Conservation (phyloP, 768 basidiomycete genomes). For the Tephrocybe sp. region DNA sequence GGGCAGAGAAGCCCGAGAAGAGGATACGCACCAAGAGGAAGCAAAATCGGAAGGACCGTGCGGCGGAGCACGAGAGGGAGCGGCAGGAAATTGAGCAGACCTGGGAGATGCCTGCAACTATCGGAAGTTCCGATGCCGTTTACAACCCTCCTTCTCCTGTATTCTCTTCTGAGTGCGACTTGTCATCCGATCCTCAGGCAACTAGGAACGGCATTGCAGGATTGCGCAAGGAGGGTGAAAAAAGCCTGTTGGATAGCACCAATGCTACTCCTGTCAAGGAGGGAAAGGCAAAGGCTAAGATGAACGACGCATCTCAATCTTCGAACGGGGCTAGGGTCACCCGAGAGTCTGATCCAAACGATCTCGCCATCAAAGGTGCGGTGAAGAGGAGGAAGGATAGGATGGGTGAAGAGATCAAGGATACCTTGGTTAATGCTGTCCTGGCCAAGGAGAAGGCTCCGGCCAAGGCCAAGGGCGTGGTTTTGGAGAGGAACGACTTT, state of each 20-base stretch:
- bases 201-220: neutral
- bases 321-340: neutral
- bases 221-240: neutral
- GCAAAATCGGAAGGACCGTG: slow-evolving; percentile 29
- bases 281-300: slow-evolving; percentile 20
- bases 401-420: slow-evolving; percentile 23
- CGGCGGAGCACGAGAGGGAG: slow-evolving; percentile 37
- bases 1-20: slow-evolving; percentile 10
- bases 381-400: slow-evolving; percentile 15
- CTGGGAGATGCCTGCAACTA: slow-evolving; percentile 52
- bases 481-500: slow-evolving; percentile 53
- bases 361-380: neutral
- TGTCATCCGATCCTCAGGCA: slow-evolving; percentile 5
- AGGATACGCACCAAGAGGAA: slow-evolving; percentile 16
- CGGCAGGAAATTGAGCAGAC: slow-evolving; percentile 55
- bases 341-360: neutral
- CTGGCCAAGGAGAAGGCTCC: slow-evolving; percentile 14
- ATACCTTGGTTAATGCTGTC: slow-evolving; percentile 27
- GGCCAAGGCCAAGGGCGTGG: slow-evolving; percentile 16
- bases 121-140: slow-evolving; percentile 8
- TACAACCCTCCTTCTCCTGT: slow-evolving; percentile 12
- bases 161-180: slow-evolving; percentile 15
- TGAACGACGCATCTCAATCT: neutral
- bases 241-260: neutral
- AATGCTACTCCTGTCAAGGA: neutral